Percentiles rank a stretch among this genome's conserved stretches.
These are phyloP conservation scores for Coniochaeta sp. DNA, from an alignment of 2,329 filamentous ascomycete genomes.

Conservation along the genomic window DNA sequence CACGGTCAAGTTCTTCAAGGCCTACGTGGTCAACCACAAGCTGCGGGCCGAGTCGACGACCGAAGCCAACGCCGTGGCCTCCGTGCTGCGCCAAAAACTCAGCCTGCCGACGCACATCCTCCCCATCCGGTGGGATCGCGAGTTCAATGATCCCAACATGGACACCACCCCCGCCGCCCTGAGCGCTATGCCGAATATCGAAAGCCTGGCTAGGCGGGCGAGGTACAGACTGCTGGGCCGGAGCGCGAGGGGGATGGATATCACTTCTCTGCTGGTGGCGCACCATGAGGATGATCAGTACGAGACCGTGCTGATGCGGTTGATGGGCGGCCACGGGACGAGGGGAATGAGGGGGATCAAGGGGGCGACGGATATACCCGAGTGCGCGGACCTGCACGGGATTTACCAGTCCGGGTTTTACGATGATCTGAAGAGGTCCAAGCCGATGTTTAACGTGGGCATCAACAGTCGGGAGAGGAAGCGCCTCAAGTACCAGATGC, in stretches of 20 bases:
- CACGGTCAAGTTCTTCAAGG: constrained; percentile 31
- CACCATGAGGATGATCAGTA: constrained; percentile 90
- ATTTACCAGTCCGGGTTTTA: constrained; percentile 58
- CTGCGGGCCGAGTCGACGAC: constrained; percentile 42
- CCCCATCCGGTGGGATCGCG: constrained; percentile 42
- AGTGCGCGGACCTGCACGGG: constrained; percentile 70
- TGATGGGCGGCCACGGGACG: constrained; percentile 60
- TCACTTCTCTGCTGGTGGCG: constrained; percentile 63
- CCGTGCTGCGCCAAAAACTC: constrained; percentile 23
- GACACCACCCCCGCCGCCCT: background rate
- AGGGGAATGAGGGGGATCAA: constrained; percentile 68
- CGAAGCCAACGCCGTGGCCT: constrained; percentile 44
- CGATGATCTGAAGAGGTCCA: constrained; percentile 32
- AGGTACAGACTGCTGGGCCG: constrained; percentile 67
- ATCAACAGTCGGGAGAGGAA: constrained; percentile 15
- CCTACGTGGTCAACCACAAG: constrained; percentile 50
- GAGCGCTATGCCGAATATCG: constrained; percentile 53
- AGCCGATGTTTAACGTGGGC: constrained; percentile 31
- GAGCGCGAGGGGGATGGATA: constrained; percentile 43
- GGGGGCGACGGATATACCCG: constrained; percentile 63
- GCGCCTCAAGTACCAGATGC: constrained; percentile 18
- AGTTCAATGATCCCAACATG: constrained; percentile 27
- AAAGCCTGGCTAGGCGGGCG: constrained; percentile 65
- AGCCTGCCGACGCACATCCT: constrained; percentile 21
- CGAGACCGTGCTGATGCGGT: constrained; percentile 79